Base-by-base conservation (phyloP, 441 rosid genomes). In the Populus hybrid region DNA sequence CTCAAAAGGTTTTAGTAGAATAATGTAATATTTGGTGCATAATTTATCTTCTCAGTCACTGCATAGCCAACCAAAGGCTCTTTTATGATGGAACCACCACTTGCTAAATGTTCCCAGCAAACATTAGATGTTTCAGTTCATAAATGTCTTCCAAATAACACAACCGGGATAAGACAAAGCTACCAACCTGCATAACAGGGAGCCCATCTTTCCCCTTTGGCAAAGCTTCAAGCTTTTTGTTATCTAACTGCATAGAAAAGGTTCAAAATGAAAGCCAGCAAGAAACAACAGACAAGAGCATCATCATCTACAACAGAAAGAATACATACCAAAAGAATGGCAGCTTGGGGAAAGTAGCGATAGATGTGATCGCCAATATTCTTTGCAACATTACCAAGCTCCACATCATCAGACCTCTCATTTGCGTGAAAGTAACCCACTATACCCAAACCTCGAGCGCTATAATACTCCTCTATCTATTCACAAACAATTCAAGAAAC, bases 371-470 rank as follows among this genome's bases (percentile, higher is more conserved):
- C 98, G n/a, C 92, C 98, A 75, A 96, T 89, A 84, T 93, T 96
- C 89, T 87, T 90, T 24, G 98, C 97, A 23, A 96, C 82, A 61
- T 82, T 86, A 78, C 89, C 88, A 16, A 94, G 96, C 83, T 93
- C 97, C 1, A 70, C 68, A 77, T 96, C 97, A 80, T 93, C 93
- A n/a, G 84, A 88, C 84, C 94, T 90, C 88, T 96, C 98, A 69
- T 96, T 96, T 2, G 96, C 98, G 74, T 96, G 98, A 74, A 92
- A 96, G 80, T 96, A 94, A 0, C 99, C 98, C 79, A 94, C 97
- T 56, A 96, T 85, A 53, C 90, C 83, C 68, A 93, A 71, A 53
- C 98, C 98, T 81, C 88, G 84, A 29, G 91, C 82, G 76, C 83
- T 86, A 82, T 86, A 94, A 79, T 91, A 85, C 87, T 96, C 97